A percentile compares a stretch with the other conserved stretches of the same genome.
Evolutionary conservation across 495 filamentous ascomycete genomes (phyloP).

Genomic region (Ramalina intermedia): DNA sequence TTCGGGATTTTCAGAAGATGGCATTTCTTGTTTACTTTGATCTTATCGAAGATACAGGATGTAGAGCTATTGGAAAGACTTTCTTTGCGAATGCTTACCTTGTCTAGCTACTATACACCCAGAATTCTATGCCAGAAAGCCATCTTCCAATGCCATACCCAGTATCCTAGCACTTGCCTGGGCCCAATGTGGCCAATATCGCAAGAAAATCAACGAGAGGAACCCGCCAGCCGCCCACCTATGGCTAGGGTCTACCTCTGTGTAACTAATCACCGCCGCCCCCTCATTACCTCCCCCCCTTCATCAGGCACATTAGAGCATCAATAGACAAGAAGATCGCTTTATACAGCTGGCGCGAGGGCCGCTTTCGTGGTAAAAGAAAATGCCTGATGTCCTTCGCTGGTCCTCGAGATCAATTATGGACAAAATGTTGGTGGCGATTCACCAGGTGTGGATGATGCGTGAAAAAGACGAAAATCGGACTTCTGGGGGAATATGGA

Average conservation of each 20-base stretch:
- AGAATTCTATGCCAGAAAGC: conserved; percentile 1
- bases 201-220: not conserved
- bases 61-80: too few species aligned
- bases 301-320: not conserved
- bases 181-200: not conserved
- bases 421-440: conserved; percentile 1
- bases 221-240: not conserved
- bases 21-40: too few species aligned
- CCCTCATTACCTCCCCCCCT: not conserved
- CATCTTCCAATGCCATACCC: not conserved
- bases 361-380: not conserved
- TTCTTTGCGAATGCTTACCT: not conserved
- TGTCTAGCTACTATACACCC: not conserved
- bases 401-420: conserved; percentile 3
- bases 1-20: too few species aligned
- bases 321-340: not conserved
- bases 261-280: not conserved
- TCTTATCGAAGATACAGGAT: too few species aligned
- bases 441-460: not conserved
- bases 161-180: not conserved
- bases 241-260: not conserved
- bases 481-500: conserved; percentile 6
- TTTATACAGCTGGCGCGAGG: not conserved
- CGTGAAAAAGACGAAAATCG: not conserved
- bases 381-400: not conserved